Percentiles rank a stretch among this genome's conserved stretches.
phyloP scores from a whole-genome alignment of 257 asterid species.

The Coffea canephora region DNA sequence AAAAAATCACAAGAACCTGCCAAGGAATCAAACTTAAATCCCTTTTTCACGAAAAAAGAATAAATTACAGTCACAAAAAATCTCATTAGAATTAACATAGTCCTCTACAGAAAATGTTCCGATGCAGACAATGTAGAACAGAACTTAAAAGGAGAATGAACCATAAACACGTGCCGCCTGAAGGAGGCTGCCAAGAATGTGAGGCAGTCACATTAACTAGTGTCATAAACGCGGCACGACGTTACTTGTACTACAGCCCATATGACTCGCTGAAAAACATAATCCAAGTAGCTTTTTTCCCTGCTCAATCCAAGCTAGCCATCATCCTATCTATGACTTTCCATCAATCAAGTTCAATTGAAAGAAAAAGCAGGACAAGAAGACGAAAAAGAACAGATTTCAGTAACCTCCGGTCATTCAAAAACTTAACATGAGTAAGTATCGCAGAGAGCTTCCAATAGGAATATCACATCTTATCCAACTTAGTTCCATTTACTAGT shows the following conservation, averaged over 20 bases:
- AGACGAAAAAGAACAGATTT: neutral
- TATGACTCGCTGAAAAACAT: neutral
- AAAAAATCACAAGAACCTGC: constrained; percentile 32
- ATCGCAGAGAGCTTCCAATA: neutral
- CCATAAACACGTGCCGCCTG: neutral
- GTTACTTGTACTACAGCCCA: neutral
- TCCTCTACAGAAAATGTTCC: neutral
- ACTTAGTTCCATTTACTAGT: neutral
- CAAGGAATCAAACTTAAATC: constrained; percentile 11
- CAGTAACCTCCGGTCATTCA: neutral
- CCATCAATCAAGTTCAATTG: neutral
- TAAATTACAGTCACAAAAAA: constrained; percentile 7
- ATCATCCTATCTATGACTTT: neutral
- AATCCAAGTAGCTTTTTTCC: neutral
- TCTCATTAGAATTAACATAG: neutral
- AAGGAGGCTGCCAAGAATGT: neutral
- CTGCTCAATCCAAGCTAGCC: neutral
- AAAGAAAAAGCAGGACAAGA: neutral
- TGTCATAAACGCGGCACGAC: neutral
- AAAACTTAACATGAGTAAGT: neutral
- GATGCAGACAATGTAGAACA: neutral
- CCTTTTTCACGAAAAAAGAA: neutral
- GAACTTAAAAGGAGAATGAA: neutral
- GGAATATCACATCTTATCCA: neutral
- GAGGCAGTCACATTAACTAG: neutral